Evolutionary conservation across 139 green algal species (phyloP), one percentile per base, ranked within the genome.

Genomic region (Zygnema circumcarinatum): DNA sequence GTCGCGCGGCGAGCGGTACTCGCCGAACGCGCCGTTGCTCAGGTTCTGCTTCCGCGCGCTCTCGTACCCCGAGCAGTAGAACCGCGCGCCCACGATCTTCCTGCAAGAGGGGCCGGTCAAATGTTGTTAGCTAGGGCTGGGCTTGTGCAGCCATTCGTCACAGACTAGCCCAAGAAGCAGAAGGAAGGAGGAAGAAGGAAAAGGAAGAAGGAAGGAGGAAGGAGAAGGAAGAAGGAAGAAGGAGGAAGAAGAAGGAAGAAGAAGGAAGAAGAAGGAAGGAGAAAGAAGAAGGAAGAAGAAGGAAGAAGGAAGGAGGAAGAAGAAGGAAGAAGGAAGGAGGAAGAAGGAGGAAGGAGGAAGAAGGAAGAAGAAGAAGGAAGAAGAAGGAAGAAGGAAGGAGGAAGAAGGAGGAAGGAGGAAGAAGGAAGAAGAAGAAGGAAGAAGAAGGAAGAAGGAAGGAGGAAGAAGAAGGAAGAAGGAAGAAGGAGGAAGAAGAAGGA

Each of bases 1-100:
- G 52, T 85, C 79, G 25, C 79, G 25, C 22, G 79, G 40, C 7
- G 79, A 85, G 25, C n/a, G 79, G 52, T 85, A 85, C n/a, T 85
- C 79, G 29, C 32, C 47, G 25, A 38, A 78, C 35, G 11, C 7
- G 3, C 35, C 69, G 16, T 16, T 78, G 69, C 69, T 20, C 20
- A 39, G 33, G 52, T 75, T 68, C n/a, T n/a, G n/a, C 22, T 39
- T 16, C 22, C 33, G 29, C 36, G 29, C 35, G 74, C 32, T 3
- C 36, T 56, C 32, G 31, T 47, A 82, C 2, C 74, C 74, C 21
- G 25, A n/a, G 40, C 33, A 29, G 31, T 42, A 85, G 40, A 38
- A 76, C 52, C 22, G 35, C 0, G 79, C 79, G 52, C 79, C 79
- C 29, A 85, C 67, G 35, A 85, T 67, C 52, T 85, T 85, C 56